Percentiles rank a stretch among this genome's conserved stretches.
Evolutionary conservation across 306 rosid species (phyloP).

Genomic region (Trichosanthes cucumerina): DNA sequence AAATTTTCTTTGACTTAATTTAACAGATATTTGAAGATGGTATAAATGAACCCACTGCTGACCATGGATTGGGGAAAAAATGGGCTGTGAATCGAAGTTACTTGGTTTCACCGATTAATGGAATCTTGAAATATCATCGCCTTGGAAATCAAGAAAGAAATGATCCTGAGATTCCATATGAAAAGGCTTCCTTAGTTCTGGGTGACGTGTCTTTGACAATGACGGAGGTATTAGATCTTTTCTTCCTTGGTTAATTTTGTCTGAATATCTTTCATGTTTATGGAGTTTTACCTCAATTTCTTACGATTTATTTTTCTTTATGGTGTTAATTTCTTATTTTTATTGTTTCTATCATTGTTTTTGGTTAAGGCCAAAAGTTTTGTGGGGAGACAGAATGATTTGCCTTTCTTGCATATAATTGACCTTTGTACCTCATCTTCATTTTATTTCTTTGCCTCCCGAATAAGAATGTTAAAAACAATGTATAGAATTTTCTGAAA

Average conservation of each 20-base stretch:
- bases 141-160: conserved; percentile 84
- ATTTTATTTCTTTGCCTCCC: background rate
- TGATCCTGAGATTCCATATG: conserved; percentile 77
- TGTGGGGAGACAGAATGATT: background rate
- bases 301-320: background rate
- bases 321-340: background rate
- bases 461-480: background rate
- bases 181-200: conserved; percentile 73
- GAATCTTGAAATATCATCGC: conserved; percentile 80
- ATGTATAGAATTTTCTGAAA: background rate
- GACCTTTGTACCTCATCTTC: background rate
- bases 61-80: conserved; percentile 34
- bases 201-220: conserved; percentile 74
- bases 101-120: conserved; percentile 85
- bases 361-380: background rate
- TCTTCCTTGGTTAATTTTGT: background rate
- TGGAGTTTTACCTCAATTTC: background rate
- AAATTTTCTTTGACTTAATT: conserved; percentile 15
- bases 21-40: conserved; percentile 92
- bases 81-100: conserved; percentile 75
- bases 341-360: background rate
- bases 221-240: conserved; percentile 51
- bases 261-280: background rate
- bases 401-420: background rate
- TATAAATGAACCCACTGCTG: conserved; percentile 56